phyloP scores from a whole-genome alignment of 2,329 filamentous ascomycete species.

The Xylaria sp. region DNA sequence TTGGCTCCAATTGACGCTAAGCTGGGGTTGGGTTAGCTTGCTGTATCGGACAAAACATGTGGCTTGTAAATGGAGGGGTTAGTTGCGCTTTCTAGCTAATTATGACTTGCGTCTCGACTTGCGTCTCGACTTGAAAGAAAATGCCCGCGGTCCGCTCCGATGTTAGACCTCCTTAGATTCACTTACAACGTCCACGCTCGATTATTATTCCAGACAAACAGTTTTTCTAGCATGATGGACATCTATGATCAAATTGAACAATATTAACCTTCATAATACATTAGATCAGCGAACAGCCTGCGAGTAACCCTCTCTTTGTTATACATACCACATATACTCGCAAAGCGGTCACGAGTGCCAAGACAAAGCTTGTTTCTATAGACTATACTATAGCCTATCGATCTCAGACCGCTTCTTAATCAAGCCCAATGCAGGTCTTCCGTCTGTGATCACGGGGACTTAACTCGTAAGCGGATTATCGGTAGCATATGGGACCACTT shows the following conservation, averaged over 20 bases:
- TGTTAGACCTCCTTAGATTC: too few species aligned
- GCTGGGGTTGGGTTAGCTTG: not conserved
- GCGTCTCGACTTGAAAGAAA: not conserved
- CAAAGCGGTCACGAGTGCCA: not conserved
- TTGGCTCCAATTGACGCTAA: not conserved
- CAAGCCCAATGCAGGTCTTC: not conserved
- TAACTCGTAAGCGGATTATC: not conserved
- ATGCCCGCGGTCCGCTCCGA: too few species aligned
- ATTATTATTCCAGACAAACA: too few species aligned
- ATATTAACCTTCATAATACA: not conserved
- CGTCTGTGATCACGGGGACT: not conserved
- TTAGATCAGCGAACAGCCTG: not conserved
- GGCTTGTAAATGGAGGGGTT: not conserved
- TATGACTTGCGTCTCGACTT: not conserved
- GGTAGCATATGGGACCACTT: not conserved
- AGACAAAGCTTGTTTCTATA: not conserved
- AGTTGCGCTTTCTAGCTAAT: not conserved
- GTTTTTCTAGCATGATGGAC: too few species aligned
- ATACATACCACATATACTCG: not conserved
- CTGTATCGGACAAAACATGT: not conserved
- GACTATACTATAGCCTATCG: not conserved
- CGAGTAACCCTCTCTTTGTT: not conserved
- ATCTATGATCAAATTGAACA: too few species aligned
- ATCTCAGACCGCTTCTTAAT: conserved; percentile 1
- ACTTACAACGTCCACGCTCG: too few species aligned